Conservation (phyloP, 306 rosid genomes). For the Senna siamea region DNA sequence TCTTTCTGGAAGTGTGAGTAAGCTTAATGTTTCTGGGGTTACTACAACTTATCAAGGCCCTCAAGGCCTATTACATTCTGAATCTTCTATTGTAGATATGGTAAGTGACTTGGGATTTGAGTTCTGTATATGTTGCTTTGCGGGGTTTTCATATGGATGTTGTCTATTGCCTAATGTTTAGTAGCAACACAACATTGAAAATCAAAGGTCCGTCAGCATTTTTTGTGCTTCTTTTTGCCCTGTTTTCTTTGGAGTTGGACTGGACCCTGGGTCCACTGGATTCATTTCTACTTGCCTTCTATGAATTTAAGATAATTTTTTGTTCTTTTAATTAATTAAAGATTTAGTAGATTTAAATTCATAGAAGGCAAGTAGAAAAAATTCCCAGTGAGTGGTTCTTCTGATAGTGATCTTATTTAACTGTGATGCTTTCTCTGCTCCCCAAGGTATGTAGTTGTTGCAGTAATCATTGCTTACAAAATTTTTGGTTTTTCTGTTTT, state of each 20-base stretch:
- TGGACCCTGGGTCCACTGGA: background rate
- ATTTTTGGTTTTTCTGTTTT: background rate
- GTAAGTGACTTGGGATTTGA: constrained; percentile 46
- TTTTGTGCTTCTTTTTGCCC: background rate
- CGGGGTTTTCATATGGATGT: background rate
- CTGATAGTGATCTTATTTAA: background rate
- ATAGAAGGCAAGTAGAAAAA: too few relatives aligned
- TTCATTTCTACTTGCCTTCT: too few relatives aligned
- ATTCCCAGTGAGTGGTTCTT: background rate
- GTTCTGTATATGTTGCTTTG: constrained; percentile 22
- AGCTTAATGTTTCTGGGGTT: constrained; percentile 55
- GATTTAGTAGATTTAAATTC: too few relatives aligned
- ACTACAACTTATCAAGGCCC: constrained; percentile 47
- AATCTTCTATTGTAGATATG: constrained; percentile 50
- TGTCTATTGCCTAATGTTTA: background rate
- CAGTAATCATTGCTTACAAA: background rate
- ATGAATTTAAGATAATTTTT: too few relatives aligned
- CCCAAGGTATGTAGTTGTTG: background rate
- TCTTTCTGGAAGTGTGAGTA: constrained; percentile 44
- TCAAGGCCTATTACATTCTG: constrained; percentile 38
- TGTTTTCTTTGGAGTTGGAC: background rate
- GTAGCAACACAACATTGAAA: too few relatives aligned
- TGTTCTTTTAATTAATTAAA: too few relatives aligned
- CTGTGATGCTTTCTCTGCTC: background rate
- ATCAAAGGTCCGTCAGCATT: too few relatives aligned